Conservation (phyloP, 305 asterid genomes). For the Fraxinus sp. region DNA sequence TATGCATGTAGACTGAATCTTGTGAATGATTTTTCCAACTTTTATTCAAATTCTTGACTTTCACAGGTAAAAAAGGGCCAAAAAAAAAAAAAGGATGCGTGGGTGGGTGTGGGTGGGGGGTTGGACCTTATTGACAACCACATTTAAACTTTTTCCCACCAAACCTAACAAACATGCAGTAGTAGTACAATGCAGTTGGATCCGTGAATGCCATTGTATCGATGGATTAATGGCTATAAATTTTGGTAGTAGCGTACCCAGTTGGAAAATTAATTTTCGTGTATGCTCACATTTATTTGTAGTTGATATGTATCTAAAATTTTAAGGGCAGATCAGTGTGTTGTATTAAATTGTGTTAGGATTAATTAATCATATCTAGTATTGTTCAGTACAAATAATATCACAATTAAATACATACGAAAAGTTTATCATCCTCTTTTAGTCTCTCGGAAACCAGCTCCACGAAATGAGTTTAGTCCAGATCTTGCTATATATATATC, state of each 20-base stretch:
- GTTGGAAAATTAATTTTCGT: neutral
- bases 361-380: no score
- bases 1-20: neutral
- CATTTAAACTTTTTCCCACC: conserved; percentile 16
- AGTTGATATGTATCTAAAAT: neutral
- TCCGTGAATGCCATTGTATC: neutral
- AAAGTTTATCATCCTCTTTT: no score
- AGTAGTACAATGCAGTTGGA: neutral
- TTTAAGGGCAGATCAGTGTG: no score
- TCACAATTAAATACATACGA: no score
- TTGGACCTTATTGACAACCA: neutral
- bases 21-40: neutral
- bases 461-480: no score
- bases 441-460: no score
- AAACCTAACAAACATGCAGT: conserved; percentile 8
- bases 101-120: neutral
- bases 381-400: no score
- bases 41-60: neutral
- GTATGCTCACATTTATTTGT: neutral
- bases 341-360: no score
- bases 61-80: neutral
- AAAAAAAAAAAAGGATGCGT: neutral
- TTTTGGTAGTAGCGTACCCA: neutral
- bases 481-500: no score
- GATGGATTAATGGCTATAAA: neutral